These are phyloP conservation scores for Salvia sclarea DNA, from an alignment of 305 asterid species.

Conservation along the genomic window DNA sequence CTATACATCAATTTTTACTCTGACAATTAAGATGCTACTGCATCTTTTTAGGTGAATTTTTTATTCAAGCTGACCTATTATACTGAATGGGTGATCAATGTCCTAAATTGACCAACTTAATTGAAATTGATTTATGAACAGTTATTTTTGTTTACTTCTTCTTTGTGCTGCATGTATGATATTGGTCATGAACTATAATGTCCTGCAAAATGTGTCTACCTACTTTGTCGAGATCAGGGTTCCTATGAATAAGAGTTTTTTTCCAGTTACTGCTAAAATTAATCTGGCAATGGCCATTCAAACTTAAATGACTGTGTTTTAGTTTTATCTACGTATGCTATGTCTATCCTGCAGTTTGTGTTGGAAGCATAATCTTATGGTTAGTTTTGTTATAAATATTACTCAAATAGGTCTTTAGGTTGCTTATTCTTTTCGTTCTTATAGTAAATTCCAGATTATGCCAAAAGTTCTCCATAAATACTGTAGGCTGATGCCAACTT, in stretches of 20 bases:
- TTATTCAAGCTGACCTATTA: background rate
- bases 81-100: background rate
- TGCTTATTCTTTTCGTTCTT: slow-evolving; percentile 1
- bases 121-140: slow-evolving; percentile 6
- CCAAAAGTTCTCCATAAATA: slow-evolving; percentile 6
- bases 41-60: background rate
- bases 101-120: background rate
- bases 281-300: slow-evolving; percentile 4
- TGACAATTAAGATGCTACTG: too few relatives aligned
- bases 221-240: background rate
- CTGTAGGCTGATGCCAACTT: slow-evolving; percentile 30
- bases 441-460: background rate
- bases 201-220: background rate
- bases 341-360: background rate
- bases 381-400: background rate
- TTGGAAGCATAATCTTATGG: slow-evolving; percentile 28
- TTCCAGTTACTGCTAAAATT: slow-evolving; percentile 1
- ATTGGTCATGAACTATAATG: background rate
- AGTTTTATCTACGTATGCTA: background rate
- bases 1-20: too few relatives aligned
- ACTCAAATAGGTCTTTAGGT: background rate
- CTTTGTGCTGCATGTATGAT: slow-evolving; percentile 19
- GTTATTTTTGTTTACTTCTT: too few relatives aligned
- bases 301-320: background rate
- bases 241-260: background rate